Evolutionary conservation across 73 alveolate species (phyloP), one percentile per base, ranked within the genome.

Genomic region (Diophrys appendiculata): DNA sequence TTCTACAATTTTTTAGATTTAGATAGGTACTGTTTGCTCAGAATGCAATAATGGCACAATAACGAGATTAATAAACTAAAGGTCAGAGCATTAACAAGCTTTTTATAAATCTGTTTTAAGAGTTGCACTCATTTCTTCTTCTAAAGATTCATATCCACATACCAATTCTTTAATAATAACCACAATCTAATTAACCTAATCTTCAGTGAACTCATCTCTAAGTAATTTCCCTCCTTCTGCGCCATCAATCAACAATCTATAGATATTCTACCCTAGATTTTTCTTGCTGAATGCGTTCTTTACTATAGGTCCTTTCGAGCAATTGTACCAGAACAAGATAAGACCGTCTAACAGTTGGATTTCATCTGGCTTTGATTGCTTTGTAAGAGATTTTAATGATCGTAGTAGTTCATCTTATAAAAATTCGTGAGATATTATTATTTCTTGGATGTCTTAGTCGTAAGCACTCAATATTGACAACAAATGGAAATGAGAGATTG

Each of bases 21-120:
- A 5, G 27, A 86, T 26, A 24, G 93, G 93, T 24, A 80, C 77
- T 1, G 79, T 71, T 0, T 77, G 73, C 33, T 69, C 69, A 52
- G 72, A 73, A 13, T 43, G 60, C n/a, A 43, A 18, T 18, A 43
- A 18, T 79, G 60, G 60, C 18, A 43, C 60, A 18, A 43, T 43
- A 18, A 43, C 60, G 18, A 43, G 60, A 43, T 43, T 43, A 5
- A 86, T 65, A 70, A 76, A 86, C 18, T 65, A 52, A 8, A 80
- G 76, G 28, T 82, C 83, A 24, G 73, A 56, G 8, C 14, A 3
- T 23, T 52, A 34, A 5, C 86, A 86, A 1, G 89, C 81, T 0
- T 1, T 25, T 0, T 24, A 34, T 72, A 86, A 26, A 43, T 86
- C 93, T 27, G 65, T 77, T 43, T 80, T 65, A 2, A 86, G 83